Base-by-base conservation (phyloP, 208 protist genomes). In the Acanthamoeba royreba region DNA sequence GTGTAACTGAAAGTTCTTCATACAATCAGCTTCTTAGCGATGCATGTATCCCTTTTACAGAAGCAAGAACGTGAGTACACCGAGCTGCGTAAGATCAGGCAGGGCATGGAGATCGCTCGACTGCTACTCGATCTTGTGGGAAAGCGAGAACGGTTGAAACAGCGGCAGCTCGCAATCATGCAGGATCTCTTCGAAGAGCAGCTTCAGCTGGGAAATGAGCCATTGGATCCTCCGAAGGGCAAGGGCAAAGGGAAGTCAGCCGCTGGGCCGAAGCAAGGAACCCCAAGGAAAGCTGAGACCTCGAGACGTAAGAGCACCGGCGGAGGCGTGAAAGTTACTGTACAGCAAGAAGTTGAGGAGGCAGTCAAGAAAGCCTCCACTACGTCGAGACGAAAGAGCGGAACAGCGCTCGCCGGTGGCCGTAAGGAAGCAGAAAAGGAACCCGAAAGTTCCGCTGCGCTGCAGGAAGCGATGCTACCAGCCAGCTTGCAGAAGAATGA, bases 31-130 rank as follows among this genome's bases (percentile, higher is more conserved):
- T n/a, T n/a, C n/a, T n/a, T n/a, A n/a, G n/a, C n/a, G n/a, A n/a
- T n/a, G n/a, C n/a, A n/a, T n/a, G n/a, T n/a, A n/a, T n/a, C n/a
- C n/a, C n/a, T n/a, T n/a, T n/a, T n/a, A 31, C 28, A 90, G 83
- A 90, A 90, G 45, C 83, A 90, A 90, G 52, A 69, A n/a, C 45
- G 53, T 15, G 52, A 90, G 33, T 90, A 90, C 38, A 69, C 83
- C 13, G 83, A 90, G 25, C 58, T 90, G 83, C 19, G 53, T 19
- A 90, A 90, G 53, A 58, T 90, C 52, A 90, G 83, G 25, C 83
- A 69, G 40, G 83, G 53, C 49, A 90, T 90, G 83, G 83, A 90
- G 19, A 31, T 90, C 38, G 83, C 83, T 13, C 22, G 83, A 17
- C 40, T 90, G n/a, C 22, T 90, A 38, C 83, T 90, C 35, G 83